Evolutionary conservation across 306 rosid species (phyloP).

Genomic region (Alnus glutinosa): DNA sequence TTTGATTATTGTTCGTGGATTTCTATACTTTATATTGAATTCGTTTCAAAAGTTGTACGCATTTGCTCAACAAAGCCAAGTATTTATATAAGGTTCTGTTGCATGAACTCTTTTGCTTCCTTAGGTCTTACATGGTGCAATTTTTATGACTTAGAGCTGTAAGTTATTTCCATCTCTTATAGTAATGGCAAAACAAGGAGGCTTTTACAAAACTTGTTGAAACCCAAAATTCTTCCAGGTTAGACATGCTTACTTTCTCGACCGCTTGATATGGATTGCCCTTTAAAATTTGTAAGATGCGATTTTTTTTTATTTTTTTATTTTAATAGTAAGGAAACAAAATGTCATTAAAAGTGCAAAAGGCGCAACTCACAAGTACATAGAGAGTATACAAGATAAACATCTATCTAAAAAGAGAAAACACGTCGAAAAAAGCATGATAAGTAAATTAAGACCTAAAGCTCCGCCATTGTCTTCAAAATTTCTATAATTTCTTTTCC

Average conservation of each 20-base stretch:
- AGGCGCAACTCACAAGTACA: too few species aligned
- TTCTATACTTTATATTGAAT: neutral
- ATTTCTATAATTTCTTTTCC: too few species aligned
- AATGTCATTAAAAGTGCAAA: too few species aligned
- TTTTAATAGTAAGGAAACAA: too few species aligned
- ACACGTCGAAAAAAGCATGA: too few species aligned
- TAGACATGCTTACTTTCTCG: neutral
- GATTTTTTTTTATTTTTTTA: too few species aligned
- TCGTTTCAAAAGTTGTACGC: neutral
- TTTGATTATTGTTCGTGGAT: neutral
- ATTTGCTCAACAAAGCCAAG: neutral
- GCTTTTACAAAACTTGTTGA: neutral
- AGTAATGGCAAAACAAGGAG: neutral
- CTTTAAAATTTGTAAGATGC: neutral
- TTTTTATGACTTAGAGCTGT: neutral
- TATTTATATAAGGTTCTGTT: neutral
- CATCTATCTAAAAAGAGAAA: too few species aligned
- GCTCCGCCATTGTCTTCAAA: too few species aligned
- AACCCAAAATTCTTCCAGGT: neutral
- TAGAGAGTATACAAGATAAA: too few species aligned
- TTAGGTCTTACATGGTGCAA: neutral
- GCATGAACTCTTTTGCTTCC: neutral
- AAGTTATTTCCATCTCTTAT: neutral
- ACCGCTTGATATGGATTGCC: neutral
- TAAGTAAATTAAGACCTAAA: too few species aligned